Evolutionary conservation across 1,284 basidiomycete species (phyloP), one percentile per base, ranked within the genome.

Genomic region (Puccinia brachypodii): DNA sequence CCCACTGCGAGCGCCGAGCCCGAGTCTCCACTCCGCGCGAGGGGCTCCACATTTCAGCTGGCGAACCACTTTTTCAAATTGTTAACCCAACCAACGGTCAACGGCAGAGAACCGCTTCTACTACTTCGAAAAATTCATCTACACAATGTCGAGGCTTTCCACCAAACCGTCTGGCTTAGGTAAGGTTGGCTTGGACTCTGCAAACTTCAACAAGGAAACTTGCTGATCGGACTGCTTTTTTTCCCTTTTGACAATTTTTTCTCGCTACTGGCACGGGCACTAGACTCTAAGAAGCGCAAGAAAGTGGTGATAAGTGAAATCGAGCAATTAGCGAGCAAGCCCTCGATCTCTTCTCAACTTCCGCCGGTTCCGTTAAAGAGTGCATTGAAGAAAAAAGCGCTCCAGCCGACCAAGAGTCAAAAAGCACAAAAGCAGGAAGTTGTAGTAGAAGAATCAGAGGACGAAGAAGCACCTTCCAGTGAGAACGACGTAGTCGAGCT

Each of bases 341-440:
- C 66, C 13, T 25, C 38, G 33, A 69, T 28, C 31, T 40, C 36
- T 25, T 44, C 36, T 8, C 36, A 28, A 42, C 31, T 38, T 42
- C 36, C 36, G 28, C 22, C 66, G 3, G 66, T 42, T 40, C 66
- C 36, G n/a, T 44, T 69, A 25, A 69, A 69, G 40, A 69, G 66
- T 40, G 66, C 66, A 69, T 25, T 69, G 40, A 69, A 69, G 66
- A 69, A 44, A 38, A 69, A 69, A 42, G 38, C n/a, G n/a, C 40
- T 38, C 9, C 8, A 62, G 25, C 22, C 64, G 60, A 14, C 31
- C 60, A 50, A 47, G 9, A 44, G 40, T 47, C 22, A 47, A 44
- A 16, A 36, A 36, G 19, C 9, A 56, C 1, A 73, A 73, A 33
- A 53, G 25, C n/a, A 16, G 8, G 47, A 50, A 22, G 22, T 11